Evolutionary conservation across 1,284 basidiomycete genomes (phyloP).

Genomic region (Rhodotorula sp.): DNA sequence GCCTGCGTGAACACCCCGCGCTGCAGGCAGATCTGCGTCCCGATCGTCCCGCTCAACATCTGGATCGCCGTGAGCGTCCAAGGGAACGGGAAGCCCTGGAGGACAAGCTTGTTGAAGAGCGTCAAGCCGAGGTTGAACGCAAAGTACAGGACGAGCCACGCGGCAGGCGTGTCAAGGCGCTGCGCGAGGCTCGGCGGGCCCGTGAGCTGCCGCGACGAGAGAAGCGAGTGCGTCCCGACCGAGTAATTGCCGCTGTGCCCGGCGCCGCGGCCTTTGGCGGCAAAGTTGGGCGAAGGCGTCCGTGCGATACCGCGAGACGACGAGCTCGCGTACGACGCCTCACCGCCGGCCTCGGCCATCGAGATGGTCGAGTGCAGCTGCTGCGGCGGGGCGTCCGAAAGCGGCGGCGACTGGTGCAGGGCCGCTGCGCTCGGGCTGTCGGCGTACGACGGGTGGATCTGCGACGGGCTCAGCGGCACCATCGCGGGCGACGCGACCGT

Average conservation of each 20-base stretch:
- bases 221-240: conserved; percentile 23
- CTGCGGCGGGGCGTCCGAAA: conserved; percentile 8
- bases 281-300: conserved; percentile 5
- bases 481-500: conserved; percentile 1
- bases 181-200: conserved; percentile 6
- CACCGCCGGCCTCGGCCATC: conserved; percentile 5
- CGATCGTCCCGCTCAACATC: conserved; percentile 55
- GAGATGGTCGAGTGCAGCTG: conserved; percentile 35
- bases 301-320: conserved; percentile 6
- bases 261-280: background rate
- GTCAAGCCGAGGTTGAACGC: conserved; percentile 81
- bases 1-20: conserved; percentile 66
- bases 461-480: conserved; percentile 27
- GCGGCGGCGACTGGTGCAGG: conserved; percentile 9
- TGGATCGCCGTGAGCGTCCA: conserved; percentile 58
- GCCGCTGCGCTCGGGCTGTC: conserved; percentile 5
- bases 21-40: conserved; percentile 69
- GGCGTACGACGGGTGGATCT: conserved; percentile 40
- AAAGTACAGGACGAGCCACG: conserved; percentile 80
- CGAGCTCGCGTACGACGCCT: conserved; percentile 21
- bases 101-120: conserved; percentile 86
- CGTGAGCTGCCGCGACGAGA: conserved; percentile 14
- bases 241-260: conserved; percentile 13
- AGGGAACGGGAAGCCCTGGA: conserved; percentile 86
- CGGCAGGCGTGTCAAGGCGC: conserved; percentile 30